These are phyloP conservation scores for Chamaecyparis obtusa DNA, from an alignment of 75 land plant species.

Conservation along the genomic window DNA sequence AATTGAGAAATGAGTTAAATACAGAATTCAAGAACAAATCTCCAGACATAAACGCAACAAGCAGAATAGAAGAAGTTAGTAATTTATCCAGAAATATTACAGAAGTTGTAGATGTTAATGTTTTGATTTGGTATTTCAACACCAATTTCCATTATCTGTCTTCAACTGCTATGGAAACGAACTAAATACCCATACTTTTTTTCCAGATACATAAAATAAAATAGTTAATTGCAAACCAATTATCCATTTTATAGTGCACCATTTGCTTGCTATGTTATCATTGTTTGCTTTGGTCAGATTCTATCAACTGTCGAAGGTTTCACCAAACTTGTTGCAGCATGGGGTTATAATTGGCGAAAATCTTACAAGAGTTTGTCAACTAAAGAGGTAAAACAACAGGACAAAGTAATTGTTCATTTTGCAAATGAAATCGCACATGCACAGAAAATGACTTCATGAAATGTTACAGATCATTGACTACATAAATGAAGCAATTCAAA, in stretches of 20 bases:
- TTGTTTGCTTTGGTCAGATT: slow-evolving; percentile 16
- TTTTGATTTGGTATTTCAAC: slow-evolving; percentile 1
- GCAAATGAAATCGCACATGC: not conserved
- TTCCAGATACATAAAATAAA: not conserved
- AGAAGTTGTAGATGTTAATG: not conserved
- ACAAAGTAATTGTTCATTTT: not conserved
- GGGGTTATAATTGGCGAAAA: slow-evolving; percentile 55
- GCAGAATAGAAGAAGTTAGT: slow-evolving; percentile 10
- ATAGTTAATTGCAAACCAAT: not conserved
- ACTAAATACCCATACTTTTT: not conserved
- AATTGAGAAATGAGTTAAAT: slow-evolving; percentile 3
- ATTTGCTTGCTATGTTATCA: not conserved
- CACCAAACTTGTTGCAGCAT: slow-evolving; percentile 13
- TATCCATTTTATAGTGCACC: not conserved
- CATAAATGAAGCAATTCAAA: slow-evolving; percentile 29
- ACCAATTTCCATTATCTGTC: not conserved
- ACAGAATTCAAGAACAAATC: not conserved
- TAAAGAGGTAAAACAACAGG: slow-evolving; percentile 1
- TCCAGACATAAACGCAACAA: not conserved
- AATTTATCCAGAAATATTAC: not conserved
- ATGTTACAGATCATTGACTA: slow-evolving; percentile 37
- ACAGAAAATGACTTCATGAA: not conserved
- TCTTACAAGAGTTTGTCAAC: slow-evolving; percentile 24
- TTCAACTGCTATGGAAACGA: not conserved
- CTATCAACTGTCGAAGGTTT: slow-evolving; percentile 15